phyloP scores from a whole-genome alignment of 2,329 filamentous ascomycete species.

The Cytospora mali region DNA sequence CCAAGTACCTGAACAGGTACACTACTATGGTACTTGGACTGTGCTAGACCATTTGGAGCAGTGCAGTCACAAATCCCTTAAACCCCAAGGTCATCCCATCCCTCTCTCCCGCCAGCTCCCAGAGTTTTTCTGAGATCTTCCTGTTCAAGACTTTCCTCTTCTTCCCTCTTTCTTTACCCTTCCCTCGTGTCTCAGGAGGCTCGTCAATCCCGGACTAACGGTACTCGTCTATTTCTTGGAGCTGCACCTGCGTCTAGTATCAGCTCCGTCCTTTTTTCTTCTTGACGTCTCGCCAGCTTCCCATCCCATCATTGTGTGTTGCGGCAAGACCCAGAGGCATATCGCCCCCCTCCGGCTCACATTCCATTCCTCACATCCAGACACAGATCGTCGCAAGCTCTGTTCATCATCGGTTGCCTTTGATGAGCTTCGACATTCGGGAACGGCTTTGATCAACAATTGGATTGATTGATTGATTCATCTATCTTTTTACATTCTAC shows the following conservation, averaged over 20 bases:
- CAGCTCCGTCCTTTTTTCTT: conserved; percentile 27
- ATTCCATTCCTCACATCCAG: conserved; percentile 37
- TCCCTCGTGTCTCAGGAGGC: conserved; percentile 39
- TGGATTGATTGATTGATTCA: conserved; percentile 38
- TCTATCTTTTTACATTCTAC: conserved; percentile 28
- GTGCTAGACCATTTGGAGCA: conserved; percentile 26
- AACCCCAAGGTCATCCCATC: conserved; percentile 42
- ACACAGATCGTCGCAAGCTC: conserved; percentile 41
- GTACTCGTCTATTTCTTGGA: conserved; percentile 34
- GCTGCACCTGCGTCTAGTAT: conserved; percentile 27
- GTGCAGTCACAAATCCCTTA: conserved; percentile 40
- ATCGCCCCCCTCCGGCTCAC: conserved; percentile 36
- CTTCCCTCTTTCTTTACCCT: conserved; percentile 39
- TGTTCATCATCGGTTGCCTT: conserved; percentile 36
- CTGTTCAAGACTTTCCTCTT: conserved; percentile 46
- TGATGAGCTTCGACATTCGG: conserved; percentile 38
- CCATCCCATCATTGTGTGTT: conserved; percentile 32
- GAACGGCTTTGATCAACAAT: conserved; percentile 32
- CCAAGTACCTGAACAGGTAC: conserved; percentile 26
- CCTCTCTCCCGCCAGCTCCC: conserved; percentile 34
- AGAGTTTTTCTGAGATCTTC: conserved; percentile 42
- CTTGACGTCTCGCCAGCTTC: conserved; percentile 24
- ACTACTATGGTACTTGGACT: conserved; percentile 20
- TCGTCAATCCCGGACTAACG: conserved; percentile 34
- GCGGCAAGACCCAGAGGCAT: conserved; percentile 38